Conservation (phyloP, 1,284 basidiomycete species). For the Pseudozyma sp. region DNA sequence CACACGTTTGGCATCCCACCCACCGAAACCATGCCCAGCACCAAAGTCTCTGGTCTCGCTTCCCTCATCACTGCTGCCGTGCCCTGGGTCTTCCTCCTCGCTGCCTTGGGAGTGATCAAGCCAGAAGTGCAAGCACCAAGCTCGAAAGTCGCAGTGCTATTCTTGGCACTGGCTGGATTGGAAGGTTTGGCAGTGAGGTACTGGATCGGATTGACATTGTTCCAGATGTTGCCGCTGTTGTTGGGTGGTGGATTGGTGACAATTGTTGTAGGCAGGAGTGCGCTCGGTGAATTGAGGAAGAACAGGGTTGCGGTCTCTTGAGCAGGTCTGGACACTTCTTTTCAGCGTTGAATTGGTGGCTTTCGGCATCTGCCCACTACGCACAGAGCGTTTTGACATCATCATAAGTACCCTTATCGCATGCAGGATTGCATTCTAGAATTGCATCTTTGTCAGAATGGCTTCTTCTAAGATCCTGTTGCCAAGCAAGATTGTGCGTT, state of each 20-base stretch:
- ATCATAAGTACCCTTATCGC: no score
- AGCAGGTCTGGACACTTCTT: neutral
- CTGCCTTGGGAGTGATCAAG: conserved; percentile 27
- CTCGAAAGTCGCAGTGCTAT: conserved; percentile 30
- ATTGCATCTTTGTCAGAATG: no score
- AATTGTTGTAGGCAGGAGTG: conserved; percentile 49
- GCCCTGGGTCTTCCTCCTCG: conserved; percentile 52
- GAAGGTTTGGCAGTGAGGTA: conserved; percentile 54
- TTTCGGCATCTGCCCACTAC: no score
- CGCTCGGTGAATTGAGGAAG: conserved; percentile 50
- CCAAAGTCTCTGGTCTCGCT: conserved; percentile 42
- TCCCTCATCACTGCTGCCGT: conserved; percentile 47
- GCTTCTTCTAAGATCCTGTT: no score
- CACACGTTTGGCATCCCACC: conserved; percentile 58
- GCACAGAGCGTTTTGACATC: no score
- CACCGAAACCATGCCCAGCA: conserved; percentile 58
- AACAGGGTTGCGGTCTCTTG: conserved; percentile 34
- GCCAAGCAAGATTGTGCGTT: no score
- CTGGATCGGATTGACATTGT: conserved; percentile 59
- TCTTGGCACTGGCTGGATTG: conserved; percentile 35
- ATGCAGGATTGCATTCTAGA: no score
- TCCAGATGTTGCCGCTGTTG: conserved; percentile 57
- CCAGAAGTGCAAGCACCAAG: conserved; percentile 28
- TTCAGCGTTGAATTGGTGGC: no score
- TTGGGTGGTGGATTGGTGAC: conserved; percentile 45